Percentiles rank a stretch among this genome's conserved stretches.
Evolutionary conservation across 1,139 yeast genomes (phyloP).

Genomic region (Saccharomyces hybrid): DNA sequence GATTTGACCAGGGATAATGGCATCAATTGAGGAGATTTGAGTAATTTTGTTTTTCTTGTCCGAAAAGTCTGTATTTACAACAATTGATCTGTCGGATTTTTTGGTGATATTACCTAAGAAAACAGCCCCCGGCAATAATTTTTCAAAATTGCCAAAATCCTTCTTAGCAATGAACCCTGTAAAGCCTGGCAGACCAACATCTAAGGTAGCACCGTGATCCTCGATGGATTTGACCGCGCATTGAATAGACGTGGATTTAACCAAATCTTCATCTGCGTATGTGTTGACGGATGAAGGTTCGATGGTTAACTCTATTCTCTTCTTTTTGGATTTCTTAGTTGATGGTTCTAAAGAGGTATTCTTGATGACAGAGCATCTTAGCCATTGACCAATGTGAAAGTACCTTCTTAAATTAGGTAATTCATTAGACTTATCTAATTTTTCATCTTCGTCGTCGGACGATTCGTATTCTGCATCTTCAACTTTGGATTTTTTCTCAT

Average conservation of each 20-base stretch:
- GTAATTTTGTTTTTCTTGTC: conserved; percentile 42
- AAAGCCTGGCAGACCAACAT: conserved; percentile 50
- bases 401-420: conserved; percentile 50
- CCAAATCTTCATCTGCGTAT: conserved; percentile 57
- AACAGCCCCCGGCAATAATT: conserved; percentile 40
- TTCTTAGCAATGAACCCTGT: conserved; percentile 75
- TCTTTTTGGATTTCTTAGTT: conserved; percentile 36
- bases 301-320: conserved; percentile 62
- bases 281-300: conserved; percentile 72
- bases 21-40: conserved; percentile 61
- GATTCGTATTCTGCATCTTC: conserved; percentile 32
- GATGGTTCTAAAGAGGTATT: conserved; percentile 35
- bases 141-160: conserved; percentile 37
- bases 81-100: conserved; percentile 53
- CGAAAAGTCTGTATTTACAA: conserved; percentile 41
- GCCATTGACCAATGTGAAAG: conserved; percentile 76
- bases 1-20: conserved; percentile 76
- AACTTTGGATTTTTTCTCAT: conserved; percentile 9
- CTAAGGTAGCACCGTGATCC: conserved; percentile 83
- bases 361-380: conserved; percentile 65
- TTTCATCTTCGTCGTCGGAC: conserved; percentile 30
- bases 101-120: conserved; percentile 43
- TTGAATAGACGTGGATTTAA: conserved; percentile 58
- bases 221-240: conserved; percentile 72
- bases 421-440: conserved; percentile 30